Conservation (phyloP, 495 filamentous ascomycete species). For the Letharia lupina region DNA sequence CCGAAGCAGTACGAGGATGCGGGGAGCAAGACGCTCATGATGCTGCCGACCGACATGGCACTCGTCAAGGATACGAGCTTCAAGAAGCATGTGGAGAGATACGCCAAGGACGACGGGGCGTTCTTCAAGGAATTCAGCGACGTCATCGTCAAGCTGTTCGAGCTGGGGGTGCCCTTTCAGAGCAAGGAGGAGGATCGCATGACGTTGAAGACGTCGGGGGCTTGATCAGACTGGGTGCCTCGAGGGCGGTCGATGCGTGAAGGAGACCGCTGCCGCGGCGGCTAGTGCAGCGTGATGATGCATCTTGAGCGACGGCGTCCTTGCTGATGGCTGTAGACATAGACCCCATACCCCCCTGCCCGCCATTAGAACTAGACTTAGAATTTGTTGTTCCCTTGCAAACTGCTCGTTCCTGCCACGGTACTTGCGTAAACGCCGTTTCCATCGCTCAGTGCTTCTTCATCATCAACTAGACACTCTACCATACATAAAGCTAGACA, state of each 20-base stretch:
- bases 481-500: too few species aligned
- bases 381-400: neutral
- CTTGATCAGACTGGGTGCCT: neutral
- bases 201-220: constrained; percentile 55
- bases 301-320: neutral
- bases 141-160: constrained; percentile 73
- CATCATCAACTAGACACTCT: too few species aligned
- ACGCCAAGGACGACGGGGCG: constrained; percentile 80
- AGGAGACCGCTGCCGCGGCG: neutral
- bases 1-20: constrained; percentile 80
- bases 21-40: constrained; percentile 82
- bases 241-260: neutral
- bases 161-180: constrained; percentile 88
- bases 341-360: neutral
- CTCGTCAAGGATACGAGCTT: constrained; percentile 85
- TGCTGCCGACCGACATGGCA: constrained; percentile 88
- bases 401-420: too few species aligned
- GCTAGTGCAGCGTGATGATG: neutral
- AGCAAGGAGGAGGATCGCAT: constrained; percentile 56
- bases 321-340: neutral
- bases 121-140: constrained; percentile 93
- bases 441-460: too few species aligned
- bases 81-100: constrained; percentile 74
- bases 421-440: too few species aligned
- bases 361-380: neutral